Percentiles rank a stretch among this genome's conserved stretches.
Conservation (phyloP, 1,284 basidiomycete genomes). For the Coriolopsis trogii region DNA sequence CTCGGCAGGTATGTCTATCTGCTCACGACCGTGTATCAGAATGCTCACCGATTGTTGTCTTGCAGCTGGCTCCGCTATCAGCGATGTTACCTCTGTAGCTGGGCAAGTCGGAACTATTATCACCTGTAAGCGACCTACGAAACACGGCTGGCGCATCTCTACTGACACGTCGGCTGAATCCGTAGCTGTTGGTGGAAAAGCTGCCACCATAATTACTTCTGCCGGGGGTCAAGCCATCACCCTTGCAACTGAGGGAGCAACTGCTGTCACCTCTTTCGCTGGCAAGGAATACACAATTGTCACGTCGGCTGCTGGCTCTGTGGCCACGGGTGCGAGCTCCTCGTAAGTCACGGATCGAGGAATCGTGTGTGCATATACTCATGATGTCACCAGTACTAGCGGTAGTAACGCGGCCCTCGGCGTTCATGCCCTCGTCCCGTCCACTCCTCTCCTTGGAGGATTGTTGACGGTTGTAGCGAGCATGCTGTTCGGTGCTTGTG, state of each 20-base stretch:
- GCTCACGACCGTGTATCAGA: background rate
- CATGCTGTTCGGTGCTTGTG: constrained; percentile 41
- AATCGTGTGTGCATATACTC: background rate
- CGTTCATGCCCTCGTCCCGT: constrained; percentile 33
- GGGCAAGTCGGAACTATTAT: constrained; percentile 43
- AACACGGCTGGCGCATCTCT: too few species aligned
- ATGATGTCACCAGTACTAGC: background rate
- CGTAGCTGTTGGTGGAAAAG: constrained; percentile 45
- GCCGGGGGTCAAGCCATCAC: constrained; percentile 56
- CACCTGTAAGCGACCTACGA: constrained; percentile 39
- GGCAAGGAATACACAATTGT: constrained; percentile 52
- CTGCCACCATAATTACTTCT: constrained; percentile 45
- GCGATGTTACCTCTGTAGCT: constrained; percentile 29
- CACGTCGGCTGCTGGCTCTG: constrained; percentile 8
- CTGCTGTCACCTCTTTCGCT: constrained; percentile 51
- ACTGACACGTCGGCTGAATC: background rate
- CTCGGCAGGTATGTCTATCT: constrained; percentile 7
- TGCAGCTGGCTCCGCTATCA: constrained; percentile 21
- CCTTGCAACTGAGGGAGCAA: constrained; percentile 48
- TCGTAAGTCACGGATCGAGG: too few species aligned
- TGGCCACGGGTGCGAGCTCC: constrained; percentile 6
- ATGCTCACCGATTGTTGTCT: background rate
- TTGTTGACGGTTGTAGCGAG: constrained; percentile 47
- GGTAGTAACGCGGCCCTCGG: constrained; percentile 27
- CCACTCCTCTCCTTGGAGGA: constrained; percentile 42